A percentile compares a stretch with the other conserved stretches of the same genome.
These are phyloP conservation scores for Phytophthora cajani DNA, from an alignment of 352 stramenopile species.

Conservation along the genomic window DNA sequence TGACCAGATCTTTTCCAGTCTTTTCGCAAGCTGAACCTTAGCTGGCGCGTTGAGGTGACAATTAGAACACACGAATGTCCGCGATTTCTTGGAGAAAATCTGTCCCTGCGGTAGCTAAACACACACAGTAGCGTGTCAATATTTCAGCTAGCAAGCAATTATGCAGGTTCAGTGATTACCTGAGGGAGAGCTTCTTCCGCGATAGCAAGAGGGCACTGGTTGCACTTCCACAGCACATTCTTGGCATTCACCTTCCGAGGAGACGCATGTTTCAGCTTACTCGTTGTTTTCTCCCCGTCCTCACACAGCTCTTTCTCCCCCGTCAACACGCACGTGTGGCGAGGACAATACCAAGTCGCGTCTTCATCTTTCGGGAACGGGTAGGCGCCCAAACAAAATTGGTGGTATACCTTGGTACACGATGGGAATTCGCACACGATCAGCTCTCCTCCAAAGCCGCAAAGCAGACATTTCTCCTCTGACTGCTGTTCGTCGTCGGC, in stretches of 20 bases:
- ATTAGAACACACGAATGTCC: constrained; percentile 73
- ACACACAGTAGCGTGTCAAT: constrained; percentile 21
- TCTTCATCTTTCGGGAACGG: constrained; percentile 84
- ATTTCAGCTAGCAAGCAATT: neutral
- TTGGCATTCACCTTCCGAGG: constrained; percentile 58
- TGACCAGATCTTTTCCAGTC: constrained; percentile 86
- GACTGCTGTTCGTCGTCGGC: constrained; percentile 57
- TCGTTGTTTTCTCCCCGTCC: constrained; percentile 41
- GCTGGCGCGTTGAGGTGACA: constrained; percentile 62
- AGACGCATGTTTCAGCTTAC: constrained; percentile 53
- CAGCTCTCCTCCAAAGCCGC: constrained; percentile 80
- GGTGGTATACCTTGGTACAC: constrained; percentile 89
- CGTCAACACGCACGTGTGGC: constrained; percentile 76
- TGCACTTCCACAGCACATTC: constrained; percentile 86
- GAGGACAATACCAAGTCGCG: constrained; percentile 82
- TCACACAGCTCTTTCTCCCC: constrained; percentile 61
- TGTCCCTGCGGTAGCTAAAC: constrained; percentile 65
- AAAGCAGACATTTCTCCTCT: constrained; percentile 84
- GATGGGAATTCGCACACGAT: constrained; percentile 84
- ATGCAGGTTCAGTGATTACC: constrained; percentile 34
- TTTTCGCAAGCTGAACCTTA: constrained; percentile 79
- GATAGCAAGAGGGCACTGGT: constrained; percentile 73
- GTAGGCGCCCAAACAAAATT: constrained; percentile 84
- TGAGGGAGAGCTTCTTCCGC: constrained; percentile 62
- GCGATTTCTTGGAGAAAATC: constrained; percentile 69